Evolutionary conservation across 768 basidiomycete species (phyloP), one percentile per base, ranked within the genome.

Genomic region (Chiua virens): DNA sequence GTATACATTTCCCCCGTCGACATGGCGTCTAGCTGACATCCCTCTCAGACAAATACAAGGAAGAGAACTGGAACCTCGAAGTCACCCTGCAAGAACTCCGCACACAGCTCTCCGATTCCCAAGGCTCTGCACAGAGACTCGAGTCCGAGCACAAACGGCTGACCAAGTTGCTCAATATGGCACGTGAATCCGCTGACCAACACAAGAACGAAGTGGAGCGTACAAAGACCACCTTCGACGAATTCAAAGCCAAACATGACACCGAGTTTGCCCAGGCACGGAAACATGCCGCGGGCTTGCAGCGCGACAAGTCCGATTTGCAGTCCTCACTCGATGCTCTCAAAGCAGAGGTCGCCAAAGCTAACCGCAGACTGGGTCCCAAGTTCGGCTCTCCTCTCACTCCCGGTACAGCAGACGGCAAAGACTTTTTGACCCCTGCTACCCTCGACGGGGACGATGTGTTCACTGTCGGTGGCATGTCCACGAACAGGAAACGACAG

Each of bases 41-140:
- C 52, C 43, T 47, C 49, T 25, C 62, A 87, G 96, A 98, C 68
- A 92, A 93, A 56, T 96, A 85, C 82, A 93, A 93, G 72, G 96
- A 98, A 72, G 93, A 95, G 72, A 98, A 97, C 68, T 98, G 97
- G 97, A 96, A 98, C 64, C 84, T 98, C 50, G 96, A 98, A 74
- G 93, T 98, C 43, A 81, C 82, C 15, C 75, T 93, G 25, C 96
- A 98, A 67, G 94, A 97, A 52, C 78, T 94, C 21, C 86, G 86
- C 35, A 73, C 80, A 1, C 83, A 89, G 57, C 75, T 88, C 41
- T 64, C 78, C 27, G 85, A 89, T 43, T 78, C 82, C 2, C 85
- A 90, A 55, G 70, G 84, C 17, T 75, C 84, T 8, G 71, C 78
- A 4, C 79, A 82, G 56, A 85, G 90, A 40, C 74, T 90, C 20